phyloP scores from a whole-genome alignment of 306 rosid genomes.

The Abrus pulchellus region DNA sequence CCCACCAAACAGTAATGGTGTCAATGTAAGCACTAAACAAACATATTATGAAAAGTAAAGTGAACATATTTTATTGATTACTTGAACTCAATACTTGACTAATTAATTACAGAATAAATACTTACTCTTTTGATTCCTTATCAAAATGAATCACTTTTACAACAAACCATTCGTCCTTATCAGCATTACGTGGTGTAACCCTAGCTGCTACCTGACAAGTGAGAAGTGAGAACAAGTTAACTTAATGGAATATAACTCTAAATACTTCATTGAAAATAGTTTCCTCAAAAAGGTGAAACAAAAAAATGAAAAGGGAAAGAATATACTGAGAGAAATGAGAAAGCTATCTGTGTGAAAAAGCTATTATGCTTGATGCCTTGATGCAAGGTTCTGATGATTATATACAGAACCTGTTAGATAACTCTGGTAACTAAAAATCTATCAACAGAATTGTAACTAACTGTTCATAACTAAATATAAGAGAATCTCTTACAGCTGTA shows the following conservation, averaged over 20 bases:
- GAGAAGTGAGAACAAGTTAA: slow-evolving; percentile 46
- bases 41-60: slow-evolving; percentile 27
- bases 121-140: slow-evolving; percentile 94
- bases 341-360: not conserved
- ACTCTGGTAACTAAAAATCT: no score
- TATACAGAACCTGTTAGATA: no score
- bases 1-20: slow-evolving; percentile 19
- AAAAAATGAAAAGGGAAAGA: not conserved
- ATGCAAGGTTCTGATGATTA: no score
- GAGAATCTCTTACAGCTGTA: no score
- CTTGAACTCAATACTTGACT: slow-evolving; percentile 17
- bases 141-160: slow-evolving; percentile 97
- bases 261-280: slow-evolving; percentile 3
- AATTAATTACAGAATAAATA: slow-evolving; percentile 33
- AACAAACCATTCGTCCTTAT: slow-evolving; percentile 94
- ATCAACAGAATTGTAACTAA: no score
- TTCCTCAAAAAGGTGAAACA: not conserved
- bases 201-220: slow-evolving; percentile 90
- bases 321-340: not conserved
- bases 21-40: not conserved
- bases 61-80: not conserved
- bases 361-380: no score
- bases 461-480: no score
- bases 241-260: slow-evolving; percentile 40
- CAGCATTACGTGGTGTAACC: slow-evolving; percentile 87